Conservation (phyloP, 495 filamentous ascomycete genomes). For the Evansstolkia leycettana region DNA sequence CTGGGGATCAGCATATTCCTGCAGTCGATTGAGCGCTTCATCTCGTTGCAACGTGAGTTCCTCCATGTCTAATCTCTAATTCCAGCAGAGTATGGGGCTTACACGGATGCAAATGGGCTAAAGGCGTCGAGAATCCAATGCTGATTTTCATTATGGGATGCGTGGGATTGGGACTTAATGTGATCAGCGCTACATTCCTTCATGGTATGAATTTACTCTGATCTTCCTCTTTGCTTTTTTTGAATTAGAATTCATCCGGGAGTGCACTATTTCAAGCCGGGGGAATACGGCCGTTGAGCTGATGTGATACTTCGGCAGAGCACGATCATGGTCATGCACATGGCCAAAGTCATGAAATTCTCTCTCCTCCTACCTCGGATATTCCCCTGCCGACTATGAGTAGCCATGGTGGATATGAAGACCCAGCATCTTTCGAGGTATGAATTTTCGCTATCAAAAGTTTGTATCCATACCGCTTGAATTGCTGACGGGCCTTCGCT, state of each 20-base stretch:
- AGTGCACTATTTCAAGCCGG: too few relatives aligned
- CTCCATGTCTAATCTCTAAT: background rate
- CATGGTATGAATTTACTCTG: slow-evolving; percentile 38
- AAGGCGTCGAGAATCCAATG: slow-evolving; percentile 56
- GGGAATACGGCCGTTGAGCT: background rate
- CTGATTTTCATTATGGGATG: slow-evolving; percentile 72
- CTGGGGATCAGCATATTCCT: slow-evolving; percentile 90
- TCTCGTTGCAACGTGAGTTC: slow-evolving; percentile 32
- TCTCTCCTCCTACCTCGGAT: too few relatives aligned
- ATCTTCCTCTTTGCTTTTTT: slow-evolving; percentile 1
- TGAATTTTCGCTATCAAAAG: too few relatives aligned
- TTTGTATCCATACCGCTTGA: too few relatives aligned
- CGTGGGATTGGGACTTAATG: slow-evolving; percentile 66
- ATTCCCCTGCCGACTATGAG: background rate
- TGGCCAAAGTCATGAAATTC: slow-evolving; percentile 14
- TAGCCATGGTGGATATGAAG: background rate
- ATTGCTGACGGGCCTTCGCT: slow-evolving; percentile 26
- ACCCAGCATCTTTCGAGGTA: too few relatives aligned
- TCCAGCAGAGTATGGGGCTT: background rate
- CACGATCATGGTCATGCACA: slow-evolving; percentile 13
- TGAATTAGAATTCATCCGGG: slow-evolving; percentile 2
- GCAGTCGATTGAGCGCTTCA: slow-evolving; percentile 73
- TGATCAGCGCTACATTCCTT: slow-evolving; percentile 66
- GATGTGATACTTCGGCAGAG: slow-evolving; percentile 7
- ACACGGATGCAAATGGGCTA: background rate